Evolutionary conservation across 805 yeast species (phyloP).

Genomic region (Lachancea cidri): DNA sequence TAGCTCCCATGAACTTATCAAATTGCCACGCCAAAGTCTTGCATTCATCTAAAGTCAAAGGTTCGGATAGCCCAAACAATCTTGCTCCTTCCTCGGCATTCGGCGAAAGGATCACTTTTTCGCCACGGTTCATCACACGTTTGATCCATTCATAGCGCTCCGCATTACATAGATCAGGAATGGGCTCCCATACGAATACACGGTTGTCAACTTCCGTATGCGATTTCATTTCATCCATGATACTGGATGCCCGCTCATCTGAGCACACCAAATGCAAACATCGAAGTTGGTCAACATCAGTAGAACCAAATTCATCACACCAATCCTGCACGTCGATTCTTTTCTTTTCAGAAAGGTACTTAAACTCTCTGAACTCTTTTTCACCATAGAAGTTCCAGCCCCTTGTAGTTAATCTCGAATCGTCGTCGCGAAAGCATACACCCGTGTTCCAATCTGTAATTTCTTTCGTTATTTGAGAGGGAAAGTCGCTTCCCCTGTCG

Average conservation of each 20-base stretch:
- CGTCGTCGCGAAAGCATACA: constrained; percentile 47
- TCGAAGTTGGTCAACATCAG: constrained; percentile 31
- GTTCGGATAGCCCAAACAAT: constrained; percentile 46
- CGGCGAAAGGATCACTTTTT: constrained; percentile 46
- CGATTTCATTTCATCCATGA: constrained; percentile 34
- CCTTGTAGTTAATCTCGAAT: constrained; percentile 59
- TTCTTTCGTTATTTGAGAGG: constrained; percentile 39
- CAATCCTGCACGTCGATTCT: constrained; percentile 53
- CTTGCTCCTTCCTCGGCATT: constrained; percentile 79
- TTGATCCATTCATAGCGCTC: constrained; percentile 37
- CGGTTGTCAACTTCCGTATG: constrained; percentile 26
- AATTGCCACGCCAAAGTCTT: constrained; percentile 41
- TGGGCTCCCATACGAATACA: constrained; percentile 74
- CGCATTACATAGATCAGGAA: constrained; percentile 66
- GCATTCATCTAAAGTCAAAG: constrained; percentile 37
- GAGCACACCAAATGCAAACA: constrained; percentile 74
- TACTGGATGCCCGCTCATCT: constrained; percentile 50
- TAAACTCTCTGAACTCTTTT: constrained; percentile 56
- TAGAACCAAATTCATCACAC: constrained; percentile 25
- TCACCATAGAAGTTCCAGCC: constrained; percentile 75
- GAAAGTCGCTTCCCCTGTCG: constrained; percentile 80
- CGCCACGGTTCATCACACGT: constrained; percentile 14
- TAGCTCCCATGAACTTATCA: constrained; percentile 36
- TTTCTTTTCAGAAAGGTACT: constrained; percentile 57
- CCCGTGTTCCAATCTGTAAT: constrained; percentile 61